These are phyloP conservation scores for Pleurostoma richardsiae DNA, from an alignment of 2,329 filamentous ascomycete species.

Conservation along the genomic window DNA sequence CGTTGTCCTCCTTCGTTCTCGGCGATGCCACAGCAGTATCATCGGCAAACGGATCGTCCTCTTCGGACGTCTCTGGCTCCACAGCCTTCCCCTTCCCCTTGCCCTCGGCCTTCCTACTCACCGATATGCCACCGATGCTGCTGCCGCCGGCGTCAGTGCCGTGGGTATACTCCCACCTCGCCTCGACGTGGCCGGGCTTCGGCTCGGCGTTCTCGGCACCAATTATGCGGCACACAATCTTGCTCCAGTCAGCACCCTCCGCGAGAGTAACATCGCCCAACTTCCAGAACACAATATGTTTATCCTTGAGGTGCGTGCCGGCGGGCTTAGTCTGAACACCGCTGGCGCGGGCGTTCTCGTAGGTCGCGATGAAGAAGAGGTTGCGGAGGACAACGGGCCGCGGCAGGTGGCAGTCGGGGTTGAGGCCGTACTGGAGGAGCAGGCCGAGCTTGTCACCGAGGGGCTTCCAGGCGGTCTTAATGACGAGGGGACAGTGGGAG, in stretches of 20 bases:
- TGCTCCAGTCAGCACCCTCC: slow-evolving; percentile 55
- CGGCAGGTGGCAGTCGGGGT: slow-evolving; percentile 55
- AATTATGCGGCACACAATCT: slow-evolving; percentile 76
- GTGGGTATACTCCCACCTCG: slow-evolving; percentile 64
- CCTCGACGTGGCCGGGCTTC: slow-evolving; percentile 73
- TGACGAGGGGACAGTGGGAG: slow-evolving; percentile 64
- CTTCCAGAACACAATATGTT: slow-evolving; percentile 75
- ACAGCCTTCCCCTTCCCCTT: slow-evolving; percentile 49
- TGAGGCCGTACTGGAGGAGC: slow-evolving; percentile 78
- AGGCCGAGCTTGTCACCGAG: slow-evolving; percentile 82
- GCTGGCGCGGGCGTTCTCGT: slow-evolving; percentile 61
- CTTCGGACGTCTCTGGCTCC: slow-evolving; percentile 30
- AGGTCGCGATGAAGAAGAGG: slow-evolving; percentile 65
- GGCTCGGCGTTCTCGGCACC: slow-evolving; percentile 67
- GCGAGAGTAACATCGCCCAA: slow-evolving; percentile 65
- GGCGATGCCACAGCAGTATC: slow-evolving; percentile 27
- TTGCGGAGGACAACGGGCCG: slow-evolving; percentile 55
- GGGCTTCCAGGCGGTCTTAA: slow-evolving; percentile 77
- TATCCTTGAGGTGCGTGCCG: slow-evolving; percentile 75
- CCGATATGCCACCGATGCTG: slow-evolving; percentile 58
- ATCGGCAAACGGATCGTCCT: slow-evolving; percentile 69
- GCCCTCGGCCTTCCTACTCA: slow-evolving; percentile 47
- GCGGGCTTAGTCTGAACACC: slow-evolving; percentile 72
- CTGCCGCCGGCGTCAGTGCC: slow-evolving; percentile 32
- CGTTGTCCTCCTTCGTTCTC: slow-evolving; percentile 12